A percentile compares a stretch with the other conserved stretches of the same genome.
These are phyloP conservation scores for Nidula niveotomentosa DNA, from an alignment of 1,284 basidiomycete species.

Conservation along the genomic window DNA sequence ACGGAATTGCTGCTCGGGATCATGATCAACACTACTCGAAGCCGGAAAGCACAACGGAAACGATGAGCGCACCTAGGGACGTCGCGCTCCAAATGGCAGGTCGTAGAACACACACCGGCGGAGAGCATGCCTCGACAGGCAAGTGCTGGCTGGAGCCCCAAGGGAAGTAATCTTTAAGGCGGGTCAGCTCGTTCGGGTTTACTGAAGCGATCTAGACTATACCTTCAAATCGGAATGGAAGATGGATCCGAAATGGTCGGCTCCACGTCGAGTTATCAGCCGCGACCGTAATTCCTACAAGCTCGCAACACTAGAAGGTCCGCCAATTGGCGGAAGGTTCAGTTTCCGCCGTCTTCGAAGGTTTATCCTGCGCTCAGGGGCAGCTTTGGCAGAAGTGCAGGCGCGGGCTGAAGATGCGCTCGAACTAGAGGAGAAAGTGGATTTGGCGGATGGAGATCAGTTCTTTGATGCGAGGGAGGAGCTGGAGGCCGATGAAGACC, in stretches of 20 bases:
- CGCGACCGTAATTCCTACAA: slow-evolving; percentile 14
- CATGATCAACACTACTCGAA: too few species aligned
- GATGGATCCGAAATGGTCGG: slow-evolving; percentile 21
- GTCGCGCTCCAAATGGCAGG: too few species aligned
- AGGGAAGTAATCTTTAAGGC: slow-evolving; percentile 18
- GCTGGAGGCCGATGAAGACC: too few species aligned
- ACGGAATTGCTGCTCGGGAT: too few species aligned
- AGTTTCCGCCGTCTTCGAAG: slow-evolving; percentile 9
- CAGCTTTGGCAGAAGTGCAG: slow-evolving; percentile 9
- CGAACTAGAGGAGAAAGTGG: too few species aligned
- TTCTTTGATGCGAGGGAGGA: too few species aligned
- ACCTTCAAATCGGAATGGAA: slow-evolving; percentile 23
- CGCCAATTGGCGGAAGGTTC: slow-evolving; percentile 8
- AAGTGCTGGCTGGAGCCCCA: slow-evolving; percentile 8
- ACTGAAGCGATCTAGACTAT: slow-evolving; percentile 19
- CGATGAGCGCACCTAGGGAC: too few species aligned
- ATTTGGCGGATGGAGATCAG: too few species aligned
- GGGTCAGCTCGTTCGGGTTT: slow-evolving; percentile 22
- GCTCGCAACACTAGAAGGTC: slow-evolving; percentile 13
- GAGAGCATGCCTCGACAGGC: slow-evolving; percentile 24
- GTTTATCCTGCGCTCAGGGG: slow-evolving; percentile 11
- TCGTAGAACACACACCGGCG: slow-evolving; percentile 14
- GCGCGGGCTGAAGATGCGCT: neutral
- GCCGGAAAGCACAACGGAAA: too few species aligned
- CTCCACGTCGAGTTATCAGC: slow-evolving; percentile 10